Conservation (phyloP, 2,329 filamentous ascomycete species). For the Arthrobotrys musiformis region DNA sequence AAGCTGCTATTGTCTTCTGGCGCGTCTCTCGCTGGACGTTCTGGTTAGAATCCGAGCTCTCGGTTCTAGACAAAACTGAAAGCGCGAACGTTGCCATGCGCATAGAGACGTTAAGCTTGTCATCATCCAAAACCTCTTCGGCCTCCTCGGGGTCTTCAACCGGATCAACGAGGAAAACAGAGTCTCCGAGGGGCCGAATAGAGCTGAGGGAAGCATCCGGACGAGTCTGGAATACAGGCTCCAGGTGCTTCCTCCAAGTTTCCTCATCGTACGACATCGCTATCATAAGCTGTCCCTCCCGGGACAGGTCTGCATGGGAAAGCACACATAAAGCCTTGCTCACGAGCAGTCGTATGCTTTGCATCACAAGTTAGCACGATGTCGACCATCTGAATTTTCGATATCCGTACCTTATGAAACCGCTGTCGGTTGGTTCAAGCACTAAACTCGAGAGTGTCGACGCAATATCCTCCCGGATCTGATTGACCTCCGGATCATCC, state of each 20-base stretch:
- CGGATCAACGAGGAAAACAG: slow-evolving; percentile 71
- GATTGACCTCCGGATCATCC: slow-evolving; percentile 44
- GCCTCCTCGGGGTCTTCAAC: slow-evolving; percentile 16
- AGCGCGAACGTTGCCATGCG: slow-evolving; percentile 50
- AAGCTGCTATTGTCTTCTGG: slow-evolving; percentile 27
- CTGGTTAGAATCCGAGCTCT: slow-evolving; percentile 2
- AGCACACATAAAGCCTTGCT: slow-evolving; percentile 46
- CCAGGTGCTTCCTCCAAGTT: slow-evolving; percentile 55
- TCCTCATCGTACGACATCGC: slow-evolving; percentile 56
- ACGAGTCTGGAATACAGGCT: slow-evolving; percentile 43
- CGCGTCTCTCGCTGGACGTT: not conserved
- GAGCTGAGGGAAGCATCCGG: slow-evolving; percentile 74
- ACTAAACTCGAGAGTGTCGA: slow-evolving; percentile 25
- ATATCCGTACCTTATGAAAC: slow-evolving; percentile 41
- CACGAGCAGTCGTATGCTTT: slow-evolving; percentile 45
- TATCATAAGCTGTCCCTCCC: slow-evolving; percentile 38
- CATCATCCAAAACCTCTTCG: slow-evolving; percentile 16
- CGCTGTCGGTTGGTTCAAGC: not conserved
- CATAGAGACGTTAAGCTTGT: slow-evolving; percentile 29
- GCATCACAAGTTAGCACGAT: not conserved
- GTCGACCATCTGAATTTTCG: not conserved
- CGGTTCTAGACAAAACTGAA: slow-evolving; percentile 35
- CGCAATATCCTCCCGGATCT: slow-evolving; percentile 45
- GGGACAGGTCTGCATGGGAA: slow-evolving; percentile 35
- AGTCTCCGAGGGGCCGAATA: slow-evolving; percentile 77